Base-by-base conservation (phyloP, 352 stramenopile genomes). In the Thalassiosira mediterranea region DNA sequence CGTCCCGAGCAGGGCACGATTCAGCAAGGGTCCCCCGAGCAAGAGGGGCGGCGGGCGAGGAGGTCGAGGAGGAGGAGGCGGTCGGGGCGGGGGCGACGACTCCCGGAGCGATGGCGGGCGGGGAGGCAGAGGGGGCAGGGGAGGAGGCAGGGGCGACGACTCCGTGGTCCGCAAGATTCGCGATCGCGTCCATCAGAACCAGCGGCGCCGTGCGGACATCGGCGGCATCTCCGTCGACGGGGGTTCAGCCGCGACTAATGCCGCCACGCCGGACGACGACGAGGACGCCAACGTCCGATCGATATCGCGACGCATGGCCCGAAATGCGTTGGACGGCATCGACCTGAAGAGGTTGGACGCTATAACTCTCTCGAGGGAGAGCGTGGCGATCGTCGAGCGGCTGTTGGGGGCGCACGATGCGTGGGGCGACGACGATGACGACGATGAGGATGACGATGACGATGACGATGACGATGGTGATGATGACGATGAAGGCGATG, bases 321-420 rank as follows among this genome's bases (percentile, higher is more conserved):
- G 75, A 58, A n/a, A n/a, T n/a, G 40, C 69, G 1, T 47, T 91
- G 0, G 69, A 73, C 32, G 62, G 78, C 11, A 46, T 88, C 17
- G 83, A 92, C 64, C 70, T 84, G 5, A 75, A 60, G 3, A 90
- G 90, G 53, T 73, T 88, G n/a, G 86, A 92, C 63, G 57, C 79
- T 13, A 69, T 92, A 17, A 76, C 62, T 1, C 31, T 92, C 11
- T 81, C 77, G 26, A 63, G 59, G n/a, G 81, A 88, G 38, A 80
- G 77, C 63, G 54, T 89, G 4, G 29, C 70, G 21, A 63, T 86
- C 32, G 80, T 89, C 15, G 71, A 78, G 3, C 56, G 67, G 26
- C 65, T 91, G 10, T 65, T 91, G 47, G 63, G 59, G 40, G 48
- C 76, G 26, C 72, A 88, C 21, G 73, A 82, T 61, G 70, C 89